These are phyloP conservation scores for Fagopyrum homotropicum DNA, from an alignment of 148 eudicot species.

Conservation along the genomic window DNA sequence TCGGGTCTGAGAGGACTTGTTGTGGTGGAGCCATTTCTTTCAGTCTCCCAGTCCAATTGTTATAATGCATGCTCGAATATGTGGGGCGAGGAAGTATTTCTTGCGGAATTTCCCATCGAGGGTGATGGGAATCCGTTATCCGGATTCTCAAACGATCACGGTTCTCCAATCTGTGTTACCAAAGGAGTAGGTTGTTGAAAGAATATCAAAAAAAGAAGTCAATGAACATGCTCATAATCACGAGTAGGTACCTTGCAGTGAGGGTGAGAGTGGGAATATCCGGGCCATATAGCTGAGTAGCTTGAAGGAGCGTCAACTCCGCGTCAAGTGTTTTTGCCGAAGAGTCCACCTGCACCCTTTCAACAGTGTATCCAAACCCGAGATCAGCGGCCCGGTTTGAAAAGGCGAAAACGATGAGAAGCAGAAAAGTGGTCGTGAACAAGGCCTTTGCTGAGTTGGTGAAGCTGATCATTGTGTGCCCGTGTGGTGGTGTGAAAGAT, in stretches of 20 bases:
- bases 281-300: slow-evolving; percentile 22
- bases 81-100: slow-evolving; percentile 19
- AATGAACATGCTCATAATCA: neutral
- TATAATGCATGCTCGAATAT: slow-evolving; percentile 8
- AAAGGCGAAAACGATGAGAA: neutral
- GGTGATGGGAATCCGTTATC: slow-evolving; percentile 45
- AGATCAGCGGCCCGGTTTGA: neutral
- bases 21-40: neutral
- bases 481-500: too few relatives aligned
- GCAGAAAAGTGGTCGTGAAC: neutral
- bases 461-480: too few relatives aligned
- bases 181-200: neutral
- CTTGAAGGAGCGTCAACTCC: slow-evolving; percentile 18
- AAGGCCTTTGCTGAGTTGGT: too few relatives aligned
- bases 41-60: neutral
- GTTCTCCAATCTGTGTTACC: slow-evolving; percentile 46
- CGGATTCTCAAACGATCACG: slow-evolving; percentile 42
- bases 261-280: slow-evolving; percentile 14
- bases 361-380: slow-evolving; percentile 20
- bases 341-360: neutral
- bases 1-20: slow-evolving; percentile 24
- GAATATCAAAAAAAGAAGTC: neutral
- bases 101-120: slow-evolving; percentile 65
- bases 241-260: neutral
- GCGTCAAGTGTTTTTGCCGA: slow-evolving; percentile 16